Base-by-base conservation (phyloP, 2,329 filamentous ascomycete species). In the Clarireedia sp. region DNA sequence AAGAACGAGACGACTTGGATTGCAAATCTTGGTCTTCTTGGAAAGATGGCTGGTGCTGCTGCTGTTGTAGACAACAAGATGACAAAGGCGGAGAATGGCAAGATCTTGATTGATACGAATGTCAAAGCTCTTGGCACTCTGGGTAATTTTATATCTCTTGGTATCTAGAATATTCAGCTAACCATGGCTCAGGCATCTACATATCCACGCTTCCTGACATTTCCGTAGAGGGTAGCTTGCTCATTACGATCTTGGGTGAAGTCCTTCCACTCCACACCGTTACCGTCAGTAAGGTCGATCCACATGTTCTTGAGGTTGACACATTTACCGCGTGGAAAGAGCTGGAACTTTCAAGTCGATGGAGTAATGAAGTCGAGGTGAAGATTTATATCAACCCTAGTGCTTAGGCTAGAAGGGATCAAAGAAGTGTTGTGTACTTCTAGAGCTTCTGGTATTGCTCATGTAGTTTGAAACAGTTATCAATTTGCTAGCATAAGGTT, bases 1-100 rank as follows among this genome's bases (percentile, higher is more conserved):
- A 67, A 73, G 40, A 58, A 68, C 5, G 64, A 67, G 9, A 63
- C 69, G 0, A 73, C 85, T 0, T 72, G 72, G 44, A 75, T 91
- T 1, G 83, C 89, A 0, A 83, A 86, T 17, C 70, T 97, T 0
- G 92, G 92, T 0, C 74, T 97, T 2, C 61, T 95, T 3, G 87
- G 81, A 2, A 96, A 96, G 70, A 95, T 97, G 88, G 90, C 90
- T 0, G 92, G 90, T 0, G 83, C 86, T 0, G 90, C 89, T 1
- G 90, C 90, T 0, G 78, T 96, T 7, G 74, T 86, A 1, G 77
- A 75, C 38, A 84, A 75, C n/a, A 76, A 79, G 26, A 78, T 85
- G 45, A 78, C 78, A 36, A 68, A 84, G 44, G 71, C 78, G 37
- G 74, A 77, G 7, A 85, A 81, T 55, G 82, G 83, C 0, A 74